phyloP scores from a whole-genome alignment of 495 filamentous ascomycete genomes.

The Hypoxylon crocopeplum region DNA sequence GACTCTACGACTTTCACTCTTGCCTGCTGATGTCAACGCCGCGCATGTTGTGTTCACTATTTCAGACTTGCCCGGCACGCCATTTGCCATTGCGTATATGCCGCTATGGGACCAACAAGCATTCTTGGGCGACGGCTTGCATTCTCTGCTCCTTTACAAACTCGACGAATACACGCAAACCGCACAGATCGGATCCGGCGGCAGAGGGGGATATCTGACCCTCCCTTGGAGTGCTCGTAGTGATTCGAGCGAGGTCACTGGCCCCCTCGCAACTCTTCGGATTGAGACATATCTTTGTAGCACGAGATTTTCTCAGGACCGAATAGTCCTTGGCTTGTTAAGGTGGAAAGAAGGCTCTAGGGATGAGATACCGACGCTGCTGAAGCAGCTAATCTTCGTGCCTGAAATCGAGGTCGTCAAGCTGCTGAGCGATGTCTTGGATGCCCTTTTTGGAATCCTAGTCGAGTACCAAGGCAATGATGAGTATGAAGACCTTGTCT shows the following conservation, averaged over 20 bases:
- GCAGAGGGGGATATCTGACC: constrained; percentile 80
- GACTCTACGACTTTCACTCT: constrained; percentile 82
- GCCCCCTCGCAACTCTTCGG: constrained; percentile 74
- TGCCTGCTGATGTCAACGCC: constrained; percentile 78
- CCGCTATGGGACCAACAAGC: constrained; percentile 93
- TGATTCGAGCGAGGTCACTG: constrained; percentile 75
- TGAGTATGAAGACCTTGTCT: constrained; percentile 91
- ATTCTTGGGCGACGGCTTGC: constrained; percentile 86
- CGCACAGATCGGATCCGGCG: constrained; percentile 58
- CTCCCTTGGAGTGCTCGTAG: constrained; percentile 78
- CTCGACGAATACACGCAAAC: constrained; percentile 82
- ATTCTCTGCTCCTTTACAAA: constrained; percentile 82
- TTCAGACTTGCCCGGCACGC: constrained; percentile 80
- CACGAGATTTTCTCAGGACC: constrained; percentile 93
- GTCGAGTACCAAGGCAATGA: constrained; percentile 88
- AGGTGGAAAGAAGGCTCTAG: constrained; percentile 81
- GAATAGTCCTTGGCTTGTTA: constrained; percentile 80
- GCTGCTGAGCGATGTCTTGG: constrained; percentile 85
- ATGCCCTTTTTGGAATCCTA: constrained; percentile 88
- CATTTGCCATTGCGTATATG: constrained; percentile 91
- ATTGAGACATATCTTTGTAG: constrained; percentile 93
- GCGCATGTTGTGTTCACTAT: constrained; percentile 91
- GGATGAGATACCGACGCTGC: constrained; percentile 70
- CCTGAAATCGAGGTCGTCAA: constrained; percentile 98
- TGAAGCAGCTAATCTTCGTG: constrained; percentile 88